Conservation (phyloP, 202 grass and related monocot species). For the Saccharum hybrid region DNA sequence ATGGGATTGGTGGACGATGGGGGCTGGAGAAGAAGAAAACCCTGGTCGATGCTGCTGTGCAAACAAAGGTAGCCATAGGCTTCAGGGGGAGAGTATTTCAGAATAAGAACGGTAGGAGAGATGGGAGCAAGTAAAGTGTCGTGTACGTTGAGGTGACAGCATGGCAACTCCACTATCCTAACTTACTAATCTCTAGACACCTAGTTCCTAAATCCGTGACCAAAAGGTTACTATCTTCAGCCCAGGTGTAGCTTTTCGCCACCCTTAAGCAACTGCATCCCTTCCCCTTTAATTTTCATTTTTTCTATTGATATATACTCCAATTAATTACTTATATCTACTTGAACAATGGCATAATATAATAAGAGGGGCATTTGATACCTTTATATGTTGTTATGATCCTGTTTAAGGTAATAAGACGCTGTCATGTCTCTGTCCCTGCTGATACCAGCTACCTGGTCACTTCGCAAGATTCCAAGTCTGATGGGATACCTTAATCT, state of each 20-base stretch:
- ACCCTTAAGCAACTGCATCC: slow-evolving; percentile 19
- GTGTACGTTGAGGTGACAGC: slow-evolving; percentile 59
- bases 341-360: not conserved
- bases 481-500: slow-evolving; percentile 49
- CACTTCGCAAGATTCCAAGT: slow-evolving; percentile 42
- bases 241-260: slow-evolving; percentile 42
- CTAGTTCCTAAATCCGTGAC: slow-evolving; percentile 22
- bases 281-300: not conserved
- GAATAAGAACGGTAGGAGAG: slow-evolving; percentile 13
- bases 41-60: slow-evolving; percentile 7
- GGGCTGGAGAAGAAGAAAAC: slow-evolving; percentile 12
- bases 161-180: slow-evolving; percentile 41
- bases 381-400: slow-evolving; percentile 42
- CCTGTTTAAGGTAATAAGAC: slow-evolving; percentile 48
- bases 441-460: slow-evolving; percentile 25
- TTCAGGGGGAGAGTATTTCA: slow-evolving; percentile 12
- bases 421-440: slow-evolving; percentile 42
- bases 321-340: slow-evolving; percentile 1
- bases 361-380: slow-evolving; percentile 22
- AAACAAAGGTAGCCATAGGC: slow-evolving; percentile 39
- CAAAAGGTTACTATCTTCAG: slow-evolving; percentile 45
- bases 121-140: slow-evolving; percentile 47
- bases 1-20: not conserved
- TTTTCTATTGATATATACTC: not conserved
- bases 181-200: not conserved